These are phyloP conservation scores for Agaricus blazei DNA, from an alignment of 768 basidiomycete genomes.

Conservation along the genomic window DNA sequence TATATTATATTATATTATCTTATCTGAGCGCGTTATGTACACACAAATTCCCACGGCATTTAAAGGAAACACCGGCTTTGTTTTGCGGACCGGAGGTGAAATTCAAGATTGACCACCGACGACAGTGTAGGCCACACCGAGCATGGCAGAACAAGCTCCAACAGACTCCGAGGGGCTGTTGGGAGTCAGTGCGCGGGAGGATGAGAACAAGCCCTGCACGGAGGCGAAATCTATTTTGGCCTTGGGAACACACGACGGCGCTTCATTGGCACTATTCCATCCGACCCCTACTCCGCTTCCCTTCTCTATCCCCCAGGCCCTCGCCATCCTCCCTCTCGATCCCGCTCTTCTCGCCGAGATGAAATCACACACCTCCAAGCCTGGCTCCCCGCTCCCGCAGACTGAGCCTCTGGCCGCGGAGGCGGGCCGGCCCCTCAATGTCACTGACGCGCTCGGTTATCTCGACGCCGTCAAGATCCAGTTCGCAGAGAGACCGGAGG, in stretches of 20 bases:
- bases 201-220: constrained; percentile 18
- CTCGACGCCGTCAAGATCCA: constrained; percentile 92
- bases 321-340: not conserved
- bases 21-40: not conserved
- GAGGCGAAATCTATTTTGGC: constrained; percentile 30
- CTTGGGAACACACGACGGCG: constrained; percentile 17
- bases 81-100: not conserved
- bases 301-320: constrained; percentile 20
- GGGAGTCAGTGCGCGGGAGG: constrained; percentile 14
- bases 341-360: constrained; percentile 14
- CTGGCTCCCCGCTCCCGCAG: constrained; percentile 36
- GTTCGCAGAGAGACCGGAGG: constrained; percentile 86
- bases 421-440: constrained; percentile 70
- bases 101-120: not conserved
- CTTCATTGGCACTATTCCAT: constrained; percentile 16
- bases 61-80: not conserved
- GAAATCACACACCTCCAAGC: constrained; percentile 26
- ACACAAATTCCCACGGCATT: constrained; percentile 3
- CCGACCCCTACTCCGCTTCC: constrained; percentile 17
- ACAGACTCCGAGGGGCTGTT: not conserved
- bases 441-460: constrained; percentile 90
- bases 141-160: not conserved
- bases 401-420: constrained; percentile 25
- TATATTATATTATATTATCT: constrained; percentile 4
- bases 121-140: not conserved